Percentiles rank a stretch among this genome's conserved stretches.
Evolutionary conservation across 2,329 filamentous ascomycete genomes (phyloP).

Genomic region (Tolypocladium ovalisporum): DNA sequence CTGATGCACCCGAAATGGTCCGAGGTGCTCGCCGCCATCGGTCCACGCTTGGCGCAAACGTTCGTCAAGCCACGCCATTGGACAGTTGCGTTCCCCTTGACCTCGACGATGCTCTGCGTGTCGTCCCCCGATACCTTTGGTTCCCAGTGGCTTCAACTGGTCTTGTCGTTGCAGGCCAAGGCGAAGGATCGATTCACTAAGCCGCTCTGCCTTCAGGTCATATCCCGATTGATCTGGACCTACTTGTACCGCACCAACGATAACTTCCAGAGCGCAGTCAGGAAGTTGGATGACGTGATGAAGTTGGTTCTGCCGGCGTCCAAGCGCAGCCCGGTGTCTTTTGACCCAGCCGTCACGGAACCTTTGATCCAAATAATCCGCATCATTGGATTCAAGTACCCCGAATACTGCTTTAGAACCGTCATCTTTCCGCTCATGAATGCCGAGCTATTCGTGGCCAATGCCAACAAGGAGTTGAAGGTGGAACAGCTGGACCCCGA

Average conservation of each 20-base stretch:
- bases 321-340: slow-evolving; percentile 70
- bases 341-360: slow-evolving; percentile 74
- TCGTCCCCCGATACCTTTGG: slow-evolving; percentile 77
- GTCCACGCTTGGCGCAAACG: slow-evolving; percentile 71
- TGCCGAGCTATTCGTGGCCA: slow-evolving; percentile 70
- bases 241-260: slow-evolving; percentile 83
- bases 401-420: slow-evolving; percentile 83
- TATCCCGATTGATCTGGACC: slow-evolving; percentile 86
- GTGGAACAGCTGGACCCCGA: slow-evolving; percentile 94
- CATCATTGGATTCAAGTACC: slow-evolving; percentile 86
- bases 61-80: slow-evolving; percentile 88
- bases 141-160: slow-evolving; percentile 75
- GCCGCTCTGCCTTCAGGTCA: slow-evolving; percentile 73
- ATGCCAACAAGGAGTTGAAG: slow-evolving; percentile 64
- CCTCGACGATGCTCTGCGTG: slow-evolving; percentile 76
- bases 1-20: slow-evolving; percentile 77
- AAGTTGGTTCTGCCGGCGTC: slow-evolving; percentile 72
- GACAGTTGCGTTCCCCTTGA: slow-evolving; percentile 78
- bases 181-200: slow-evolving; percentile 75
- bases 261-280: slow-evolving; percentile 50
- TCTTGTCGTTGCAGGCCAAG: slow-evolving; percentile 66
- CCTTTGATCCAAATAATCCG: slow-evolving; percentile 89
- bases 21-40: slow-evolving; percentile 69
- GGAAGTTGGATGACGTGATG: slow-evolving; percentile 84
- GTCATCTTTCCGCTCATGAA: slow-evolving; percentile 96